phyloP scores from a whole-genome alignment of 2,329 filamentous ascomycete genomes.

The Colletotrichum acutatum region DNA sequence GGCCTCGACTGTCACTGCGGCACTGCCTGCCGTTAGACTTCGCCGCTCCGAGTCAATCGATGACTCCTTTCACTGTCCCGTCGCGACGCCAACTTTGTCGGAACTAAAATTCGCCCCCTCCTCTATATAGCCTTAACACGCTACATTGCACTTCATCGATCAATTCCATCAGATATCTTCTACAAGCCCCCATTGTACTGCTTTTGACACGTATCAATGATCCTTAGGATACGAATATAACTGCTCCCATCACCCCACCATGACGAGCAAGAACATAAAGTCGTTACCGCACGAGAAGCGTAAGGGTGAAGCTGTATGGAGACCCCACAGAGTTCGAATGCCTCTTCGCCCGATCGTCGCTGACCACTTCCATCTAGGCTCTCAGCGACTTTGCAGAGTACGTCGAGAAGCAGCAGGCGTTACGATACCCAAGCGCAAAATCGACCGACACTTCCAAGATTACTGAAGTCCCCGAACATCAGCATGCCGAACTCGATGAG shows the following conservation, averaged over 20 bases:
- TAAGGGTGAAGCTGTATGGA: constrained; percentile 83
- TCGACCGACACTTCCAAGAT: constrained; percentile 42
- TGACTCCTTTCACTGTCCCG: constrained; percentile 25
- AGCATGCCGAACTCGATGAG: constrained; percentile 89
- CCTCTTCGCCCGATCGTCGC: background rate
- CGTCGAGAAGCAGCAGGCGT: constrained; percentile 90
- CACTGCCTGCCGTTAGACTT: constrained; percentile 3
- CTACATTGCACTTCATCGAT: background rate
- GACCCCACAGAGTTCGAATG: background rate
- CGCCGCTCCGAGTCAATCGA: constrained; percentile 33
- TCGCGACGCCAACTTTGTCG: constrained; percentile 2
- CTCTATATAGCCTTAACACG: constrained; percentile 15
- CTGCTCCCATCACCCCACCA: constrained; percentile 45
- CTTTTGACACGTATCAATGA: constrained; percentile 39
- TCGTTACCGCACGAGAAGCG: constrained; percentile 81
- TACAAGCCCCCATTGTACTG: background rate
- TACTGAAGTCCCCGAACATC: constrained; percentile 56
- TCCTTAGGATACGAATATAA: constrained; percentile 43
- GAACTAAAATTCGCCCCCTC: constrained; percentile 17
- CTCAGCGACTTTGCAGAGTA: constrained; percentile 98
- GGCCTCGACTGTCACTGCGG: constrained; percentile 23
- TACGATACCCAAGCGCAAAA: constrained; percentile 67
- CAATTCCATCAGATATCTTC: background rate
- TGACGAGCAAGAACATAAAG: constrained; percentile 68
- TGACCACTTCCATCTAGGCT: constrained; percentile 58